Base-by-base conservation (phyloP, 805 yeast species). In the Yamadazyma laniorum region DNA sequence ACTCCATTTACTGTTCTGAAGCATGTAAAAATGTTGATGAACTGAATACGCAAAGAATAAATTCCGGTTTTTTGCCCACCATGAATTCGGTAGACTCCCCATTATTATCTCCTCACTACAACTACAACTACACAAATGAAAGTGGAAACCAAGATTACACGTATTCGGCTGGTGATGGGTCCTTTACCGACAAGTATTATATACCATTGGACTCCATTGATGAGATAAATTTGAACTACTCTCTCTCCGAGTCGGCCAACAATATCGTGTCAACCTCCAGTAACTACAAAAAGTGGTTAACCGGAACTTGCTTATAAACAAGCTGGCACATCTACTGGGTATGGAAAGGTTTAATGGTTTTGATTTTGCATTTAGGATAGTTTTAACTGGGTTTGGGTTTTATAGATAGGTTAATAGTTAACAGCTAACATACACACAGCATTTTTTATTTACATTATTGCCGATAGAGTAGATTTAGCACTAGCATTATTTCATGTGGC, bases 21-120 rank as follows among this genome's bases (percentile, higher is more conserved):
- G 53, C 51, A 19, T 68, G 74, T 47, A 60, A 58, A 45, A 48
- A 46, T 26, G 44, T 45, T 12, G 70, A 65, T 40, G 69, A 63
- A 43, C 48, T 46, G 14, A 46, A 43, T 19, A 44, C 43, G 23
- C 39, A 35, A 11, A 40, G 35, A 14, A 28, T 40, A 11, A 37
- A 37, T 25, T 25, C 37, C 22, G 29, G 16, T 14, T 25, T 25
- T 3, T 15, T 34, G 23, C 23, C 23, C 9, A n/a, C n/a, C n/a
- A 21, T 21, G 9, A 34, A 40, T 16, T 58, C 52, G 37, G 52
- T 65, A 39, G 61, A 55, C 3, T 60, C 67, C 15, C 73, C 73
- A 3, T 53, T 67, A 40, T 60, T 68, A 34, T 60, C 69, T 18
- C 49, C 49, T 21, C 34, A 30, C 33, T 15, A 32, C 14, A 25